Evolutionary conservation across 2,329 filamentous ascomycete genomes (phyloP).

Genomic region (Rosellinia necatrix): DNA sequence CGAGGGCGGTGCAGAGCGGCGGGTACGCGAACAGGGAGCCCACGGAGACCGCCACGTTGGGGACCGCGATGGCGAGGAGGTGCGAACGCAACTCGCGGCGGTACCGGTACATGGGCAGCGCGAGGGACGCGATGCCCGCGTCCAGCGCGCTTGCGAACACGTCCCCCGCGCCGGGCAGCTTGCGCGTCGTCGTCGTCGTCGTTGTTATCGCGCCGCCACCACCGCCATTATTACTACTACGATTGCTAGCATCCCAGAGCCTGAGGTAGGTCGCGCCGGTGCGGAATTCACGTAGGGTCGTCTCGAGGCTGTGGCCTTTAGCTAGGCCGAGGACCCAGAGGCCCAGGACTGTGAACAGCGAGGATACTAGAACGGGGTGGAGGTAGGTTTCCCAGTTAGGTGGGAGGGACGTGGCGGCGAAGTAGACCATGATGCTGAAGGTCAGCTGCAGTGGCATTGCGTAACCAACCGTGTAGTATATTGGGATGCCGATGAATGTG

Average conservation of each 20-base stretch:
- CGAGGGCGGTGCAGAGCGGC: slow-evolving; percentile 56
- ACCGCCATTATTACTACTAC: too few species aligned
- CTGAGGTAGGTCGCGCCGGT: slow-evolving; percentile 58
- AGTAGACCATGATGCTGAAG: slow-evolving; percentile 58
- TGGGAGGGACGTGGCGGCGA: slow-evolving; percentile 54
- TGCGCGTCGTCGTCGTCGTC: too few species aligned
- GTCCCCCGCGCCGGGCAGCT: slow-evolving; percentile 60
- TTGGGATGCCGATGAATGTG: slow-evolving; percentile 56
- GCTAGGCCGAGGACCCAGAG: slow-evolving; percentile 59
- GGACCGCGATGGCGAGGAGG: slow-evolving; percentile 58
- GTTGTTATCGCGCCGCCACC: too few species aligned
- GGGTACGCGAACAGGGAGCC: slow-evolving; percentile 63
- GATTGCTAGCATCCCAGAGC: slow-evolving; percentile 49
- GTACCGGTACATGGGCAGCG: slow-evolving; percentile 65
- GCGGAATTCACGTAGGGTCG: slow-evolving; percentile 53
- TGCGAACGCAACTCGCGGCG: slow-evolving; percentile 58
- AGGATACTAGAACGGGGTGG: slow-evolving; percentile 62
- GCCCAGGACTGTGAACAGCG: slow-evolving; percentile 55
- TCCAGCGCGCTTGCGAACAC: slow-evolving; percentile 60
- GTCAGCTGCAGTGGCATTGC: slow-evolving; percentile 53
- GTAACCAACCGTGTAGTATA: slow-evolving; percentile 59
- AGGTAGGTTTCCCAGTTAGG: slow-evolving; percentile 55
- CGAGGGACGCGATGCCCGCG: slow-evolving; percentile 62
- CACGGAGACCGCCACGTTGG: slow-evolving; percentile 56
- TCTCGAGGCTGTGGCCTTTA: slow-evolving; percentile 46